Evolutionary conservation across 2,329 filamentous ascomycete species (phyloP).

Genomic region (Calonectria montana): DNA sequence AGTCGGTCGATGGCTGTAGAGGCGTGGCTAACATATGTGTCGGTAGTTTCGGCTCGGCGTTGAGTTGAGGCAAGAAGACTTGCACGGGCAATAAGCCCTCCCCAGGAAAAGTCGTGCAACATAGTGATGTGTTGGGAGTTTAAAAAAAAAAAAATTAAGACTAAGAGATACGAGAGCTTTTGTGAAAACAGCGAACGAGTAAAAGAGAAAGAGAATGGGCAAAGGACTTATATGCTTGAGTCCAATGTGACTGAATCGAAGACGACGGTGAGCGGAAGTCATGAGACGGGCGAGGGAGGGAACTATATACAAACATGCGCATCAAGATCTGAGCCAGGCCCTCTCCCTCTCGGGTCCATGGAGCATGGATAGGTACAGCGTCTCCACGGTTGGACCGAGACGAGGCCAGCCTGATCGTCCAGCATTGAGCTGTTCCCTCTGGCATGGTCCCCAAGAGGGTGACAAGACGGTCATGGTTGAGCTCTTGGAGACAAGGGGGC

Average conservation of each 20-base stretch:
- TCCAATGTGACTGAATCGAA: conserved; percentile 25
- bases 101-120: conserved; percentile 38
- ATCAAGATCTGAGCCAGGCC: background rate
- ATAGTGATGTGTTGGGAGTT: conserved; percentile 27
- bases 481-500: conserved; percentile 21
- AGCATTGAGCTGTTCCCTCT: conserved; percentile 36
- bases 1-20: conserved; percentile 55
- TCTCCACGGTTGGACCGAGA: conserved; percentile 36
- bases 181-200: background rate
- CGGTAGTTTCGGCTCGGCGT: conserved; percentile 28
- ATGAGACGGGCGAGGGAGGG: conserved; percentile 11
- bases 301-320: conserved; percentile 25
- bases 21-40: conserved; percentile 48
- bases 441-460: conserved; percentile 28
- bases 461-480: conserved; percentile 24
- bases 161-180: background rate
- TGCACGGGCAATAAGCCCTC: conserved; percentile 34
- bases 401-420: conserved; percentile 31
- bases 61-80: conserved; percentile 31
- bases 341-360: background rate
- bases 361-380: conserved; percentile 22
- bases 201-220: background rate
- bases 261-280: conserved; percentile 1
- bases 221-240: conserved; percentile 14
- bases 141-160: background rate